Base-by-base conservation (phyloP, 495 filamentous ascomycete genomes). In the Cladorrhinum samala region DNA sequence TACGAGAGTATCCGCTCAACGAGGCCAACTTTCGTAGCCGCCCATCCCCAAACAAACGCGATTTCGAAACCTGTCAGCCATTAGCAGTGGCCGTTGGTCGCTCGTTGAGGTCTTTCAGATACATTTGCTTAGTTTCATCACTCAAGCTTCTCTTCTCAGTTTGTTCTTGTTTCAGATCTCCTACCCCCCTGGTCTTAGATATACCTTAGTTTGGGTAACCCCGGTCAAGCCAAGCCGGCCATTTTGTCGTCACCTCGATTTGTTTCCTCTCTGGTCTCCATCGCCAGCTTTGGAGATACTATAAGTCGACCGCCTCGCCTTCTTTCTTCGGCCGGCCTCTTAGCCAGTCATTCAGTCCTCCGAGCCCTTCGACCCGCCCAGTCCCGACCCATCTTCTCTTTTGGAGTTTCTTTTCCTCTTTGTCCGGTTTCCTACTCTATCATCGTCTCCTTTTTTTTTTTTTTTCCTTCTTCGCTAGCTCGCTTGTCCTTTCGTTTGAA, bases 31-130 rank as follows among this genome's bases (percentile, higher is more conserved):
- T 63, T 63, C 51, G 65, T 77, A 77, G 68, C 74, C 74, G 74
- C 74, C 74, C 68, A 57, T 55, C 68, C 71, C 64, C 70, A 75
- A 65, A 77, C 68, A 75, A 60, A 73, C 74, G 74, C 74, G 72
- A 69, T 75, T 62, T 61, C 68, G 63, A 70, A 62, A 57, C 57
- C 54, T 50, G 55, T 48, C 69, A 75, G 65, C 74, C 74, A 77
- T 72, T 76, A 60, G 65, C 71, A 69, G 64, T 61, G 59, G 68
- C 69, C 66, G 63, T 54, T 66, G 58, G 46, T 53, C 58, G 62
- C 56, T 63, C 62, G 56, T 61, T 64, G 63, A 58, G 68, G 60
- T 68, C 67, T 65, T 74, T 73, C 65, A 68, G 69, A 77, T 64
- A 77, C 74, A 75, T 66, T 53, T 63, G 61, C 59, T 60, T 46